Evolutionary conservation across 192 early-diverging fungal genomes (phyloP), one percentile per base, ranked within the genome.

Genomic region (Chytriomyces sp.): DNA sequence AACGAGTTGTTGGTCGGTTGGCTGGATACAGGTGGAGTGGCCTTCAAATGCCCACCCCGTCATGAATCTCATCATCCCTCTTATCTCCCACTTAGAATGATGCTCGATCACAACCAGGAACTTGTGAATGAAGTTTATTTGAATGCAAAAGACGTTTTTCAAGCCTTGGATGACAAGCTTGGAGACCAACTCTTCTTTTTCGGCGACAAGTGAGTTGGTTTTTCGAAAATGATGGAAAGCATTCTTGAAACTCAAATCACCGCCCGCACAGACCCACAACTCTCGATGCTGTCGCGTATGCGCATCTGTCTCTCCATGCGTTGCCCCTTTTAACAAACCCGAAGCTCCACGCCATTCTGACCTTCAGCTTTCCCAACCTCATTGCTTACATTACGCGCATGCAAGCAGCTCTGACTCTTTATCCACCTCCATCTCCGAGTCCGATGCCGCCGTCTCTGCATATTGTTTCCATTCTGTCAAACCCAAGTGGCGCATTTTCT

Each of bases 241-340:
- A 26, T 57, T 20, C 20, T 57, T 45, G 6, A n/a, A 86, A 24
- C 80, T 97, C 24, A 88, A 89, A 28, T 92, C 96, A 76, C 86
- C 91, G 7, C 77, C 77, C 94, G 86, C 8, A 45, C 70, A 91
- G 88, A 10, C 89, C 93, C 3, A 89, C 90, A 10, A 88, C 91
- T 13, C 82, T 97, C 7, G 96, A 98, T 79, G 90, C 91, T 9
- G 83, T 95, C 46, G 92, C 87, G 10, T 98, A 91, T 81, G 94
- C 92, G 16, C 91, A 96, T 77, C 84, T 98, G 26, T 86, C 94
- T n/a, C 79, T 94, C 57, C 90, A 94, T 35, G 64, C 89, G 59
- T 91, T 89, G 49, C 90, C 95, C n/a, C 84, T 92, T 24, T 84
- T 97, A 45, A 88, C 92, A 13, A 85, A 90, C 61, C 87, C 87